Evolutionary conservation across 768 basidiomycete genomes (phyloP), one percentile per base, ranked within the genome.

Genomic region (Tremella yokohamensis): DNA sequence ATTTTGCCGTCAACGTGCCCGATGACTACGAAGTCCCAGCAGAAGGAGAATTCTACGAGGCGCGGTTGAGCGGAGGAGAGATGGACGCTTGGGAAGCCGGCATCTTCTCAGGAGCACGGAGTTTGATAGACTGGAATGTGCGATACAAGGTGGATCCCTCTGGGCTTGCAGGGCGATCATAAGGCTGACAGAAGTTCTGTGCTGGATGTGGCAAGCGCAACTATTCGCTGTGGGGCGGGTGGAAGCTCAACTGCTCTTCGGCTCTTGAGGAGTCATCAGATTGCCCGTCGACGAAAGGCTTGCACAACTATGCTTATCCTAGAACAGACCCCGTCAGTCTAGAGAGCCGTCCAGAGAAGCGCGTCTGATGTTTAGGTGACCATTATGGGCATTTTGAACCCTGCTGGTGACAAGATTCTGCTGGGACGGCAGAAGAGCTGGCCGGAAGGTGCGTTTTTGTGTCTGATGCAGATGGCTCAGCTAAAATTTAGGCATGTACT

Each of bases 181-280:
- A 49, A 26, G 39, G 50, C 47, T 18, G 39, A 34, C 18, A 4
- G 44, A 60, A 92, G 90, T 93, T 89, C 74, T 98, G 94, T 71
- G 83, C 93, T 0, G 85, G 84, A 0, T 98, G 94, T 73, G 91
- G 92, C 2, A 83, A 85, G 0, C 82, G 82, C 1, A 83, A 85
- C 0, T 88, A 89, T 68, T 88, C 90, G 0, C 80, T 89, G 65
- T 97, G 94, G 94, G 91, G 84, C 2, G 94, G 94, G 0, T 99
- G 92, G 93, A 99, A 99, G 77, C 78, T 92, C 1, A 82, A 83
- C 3, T 99, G 94, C 75, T 79, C 82, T 6, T 82, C 87, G 0
- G 63, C 64, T 2, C 29, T 73, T 9, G 40, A 65, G 8, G 60
- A 65, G 6, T 53, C 60, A 8, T 55, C 60, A 26, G 68, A 69